These are phyloP conservation scores for Phytophthora megakarya DNA, from an alignment of 352 stramenopile genomes.

Conservation along the genomic window DNA sequence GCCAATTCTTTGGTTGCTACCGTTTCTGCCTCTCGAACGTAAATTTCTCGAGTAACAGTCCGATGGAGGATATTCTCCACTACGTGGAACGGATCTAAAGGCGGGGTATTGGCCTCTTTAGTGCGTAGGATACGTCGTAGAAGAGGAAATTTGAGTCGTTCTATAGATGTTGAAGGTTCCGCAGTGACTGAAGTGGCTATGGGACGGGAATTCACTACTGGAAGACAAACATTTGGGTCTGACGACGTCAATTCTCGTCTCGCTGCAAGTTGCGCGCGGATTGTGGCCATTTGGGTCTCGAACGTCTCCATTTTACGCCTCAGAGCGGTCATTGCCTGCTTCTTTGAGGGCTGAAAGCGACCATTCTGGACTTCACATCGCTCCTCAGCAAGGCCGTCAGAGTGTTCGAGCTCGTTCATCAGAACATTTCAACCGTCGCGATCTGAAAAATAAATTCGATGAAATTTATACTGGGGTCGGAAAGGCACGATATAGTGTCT, in stretches of 20 bases:
- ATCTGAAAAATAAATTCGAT: no score
- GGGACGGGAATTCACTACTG: slow-evolving; percentile 13
- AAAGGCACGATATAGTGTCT: no score
- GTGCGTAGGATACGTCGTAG: slow-evolving; percentile 34
- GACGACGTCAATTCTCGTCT: slow-evolving; percentile 17
- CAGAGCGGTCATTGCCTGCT: background rate
- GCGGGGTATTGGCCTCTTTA: slow-evolving; percentile 16
- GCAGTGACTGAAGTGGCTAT: background rate
- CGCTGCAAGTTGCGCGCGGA: slow-evolving; percentile 43
- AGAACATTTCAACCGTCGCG: slow-evolving; percentile 25
- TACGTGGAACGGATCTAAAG: slow-evolving; percentile 33
- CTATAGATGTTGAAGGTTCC: background rate
- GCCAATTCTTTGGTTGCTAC: slow-evolving; percentile 37
- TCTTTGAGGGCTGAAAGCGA: slow-evolving; percentile 4
- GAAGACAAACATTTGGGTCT: slow-evolving; percentile 9
- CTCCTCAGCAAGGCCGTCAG: slow-evolving; percentile 6
- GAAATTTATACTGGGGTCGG: no score
- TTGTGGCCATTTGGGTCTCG: slow-evolving; percentile 44
- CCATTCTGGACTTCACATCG: slow-evolving; percentile 4
- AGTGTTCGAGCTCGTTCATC: slow-evolving; percentile 16
- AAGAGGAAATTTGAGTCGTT: slow-evolving; percentile 41
- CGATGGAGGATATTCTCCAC: slow-evolving; percentile 50
- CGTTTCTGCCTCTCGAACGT: slow-evolving; percentile 33
- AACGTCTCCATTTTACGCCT: slow-evolving; percentile 52
- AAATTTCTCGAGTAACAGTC: slow-evolving; percentile 34